Evolutionary conservation across 805 yeast genomes (phyloP), one percentile per base, ranked within the genome.

Genomic region (Tetrapisispora taiwanensis): DNA sequence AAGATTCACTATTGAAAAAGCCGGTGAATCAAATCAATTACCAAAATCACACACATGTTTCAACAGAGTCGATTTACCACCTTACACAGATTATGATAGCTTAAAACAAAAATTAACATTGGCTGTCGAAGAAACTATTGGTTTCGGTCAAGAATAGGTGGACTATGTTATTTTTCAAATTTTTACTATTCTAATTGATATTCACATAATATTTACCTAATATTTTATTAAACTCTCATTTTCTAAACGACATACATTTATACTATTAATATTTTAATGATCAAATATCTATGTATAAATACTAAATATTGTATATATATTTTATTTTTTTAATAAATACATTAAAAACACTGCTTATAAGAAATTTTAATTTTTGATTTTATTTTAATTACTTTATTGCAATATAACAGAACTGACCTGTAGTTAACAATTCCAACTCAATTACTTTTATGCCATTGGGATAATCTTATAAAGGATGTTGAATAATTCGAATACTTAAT

Each of bases 31-130:
- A 30, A 81, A 79, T 58, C 96, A 89, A 69, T 59, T 92, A 58
- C 99, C 99, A 37, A 92, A 92, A 67, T 86, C 96, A 9, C 98
- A 92, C 64, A 92, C 99, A 2, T 90, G 99, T 75, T 92, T 92
- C 78, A 92, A 92, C 71, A 84, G 99, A 70, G 97, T 92, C 43
- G 98, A 92, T 70, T 74, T 92, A 59, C 99, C 99, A 34, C 95
- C 94, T 46, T 92, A 92, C 66, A 75, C 74, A 47, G 89, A 84
- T 60, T 85, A 76, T 63, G 95, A 84, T 43, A 73, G 84, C 43
- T 68, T 92, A 73, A 86, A 79, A 59, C 92, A 87, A 67, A 92
- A 92, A 66, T 75, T 92, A 57, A 83, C 95, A 30, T 74, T 90
- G 64, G 99, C 99, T 27, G 97, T 92, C 33, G 99, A 92, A 66